Percentiles rank a stretch among this genome's conserved stretches.
Conservation (phyloP, 2,329 filamentous ascomycete species). For the Purpureocillium takamizusanense region DNA sequence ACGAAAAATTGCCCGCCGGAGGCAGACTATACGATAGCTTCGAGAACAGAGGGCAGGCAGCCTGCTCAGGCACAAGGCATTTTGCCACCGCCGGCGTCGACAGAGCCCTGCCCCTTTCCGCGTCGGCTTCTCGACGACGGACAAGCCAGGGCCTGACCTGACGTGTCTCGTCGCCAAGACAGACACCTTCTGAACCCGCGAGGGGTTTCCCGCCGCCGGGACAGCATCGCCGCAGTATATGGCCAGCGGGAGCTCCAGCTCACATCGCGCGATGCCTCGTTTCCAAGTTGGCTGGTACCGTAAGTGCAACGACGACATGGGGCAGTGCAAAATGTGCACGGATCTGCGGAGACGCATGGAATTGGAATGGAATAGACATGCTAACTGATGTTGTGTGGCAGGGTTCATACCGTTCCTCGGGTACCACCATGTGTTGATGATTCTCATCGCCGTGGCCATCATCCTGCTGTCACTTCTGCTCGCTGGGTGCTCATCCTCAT, state of each 20-base stretch:
- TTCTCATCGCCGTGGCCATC: constrained; percentile 86
- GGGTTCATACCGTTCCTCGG: constrained; percentile 61
- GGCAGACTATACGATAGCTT: too few relatives aligned
- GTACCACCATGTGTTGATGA: constrained; percentile 89
- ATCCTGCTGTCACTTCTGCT: constrained; percentile 89
- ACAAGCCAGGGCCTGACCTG: too few relatives aligned
- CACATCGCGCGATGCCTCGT: constrained; percentile 19
- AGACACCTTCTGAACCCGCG: too few relatives aligned
- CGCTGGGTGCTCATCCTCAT: constrained; percentile 94
- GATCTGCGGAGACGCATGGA: background rate
- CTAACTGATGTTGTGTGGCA: constrained; percentile 14
- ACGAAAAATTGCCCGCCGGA: too few relatives aligned
- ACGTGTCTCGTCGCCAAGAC: too few relatives aligned
- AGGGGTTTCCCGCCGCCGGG: too few relatives aligned
- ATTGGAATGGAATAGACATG: background rate
- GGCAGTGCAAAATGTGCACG: background rate
- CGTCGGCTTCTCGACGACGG: too few relatives aligned
- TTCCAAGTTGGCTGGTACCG: constrained; percentile 42
- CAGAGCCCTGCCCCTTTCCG: too few relatives aligned
- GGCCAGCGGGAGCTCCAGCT: constrained; percentile 14
- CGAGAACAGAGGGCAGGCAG: too few relatives aligned
- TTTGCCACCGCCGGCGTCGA: too few relatives aligned
- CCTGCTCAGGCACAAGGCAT: too few relatives aligned
- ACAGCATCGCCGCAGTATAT: background rate
- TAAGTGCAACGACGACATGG: constrained; percentile 29